Conservation (phyloP, 2,329 filamentous ascomycete species). For the Metarhizium humberi region DNA sequence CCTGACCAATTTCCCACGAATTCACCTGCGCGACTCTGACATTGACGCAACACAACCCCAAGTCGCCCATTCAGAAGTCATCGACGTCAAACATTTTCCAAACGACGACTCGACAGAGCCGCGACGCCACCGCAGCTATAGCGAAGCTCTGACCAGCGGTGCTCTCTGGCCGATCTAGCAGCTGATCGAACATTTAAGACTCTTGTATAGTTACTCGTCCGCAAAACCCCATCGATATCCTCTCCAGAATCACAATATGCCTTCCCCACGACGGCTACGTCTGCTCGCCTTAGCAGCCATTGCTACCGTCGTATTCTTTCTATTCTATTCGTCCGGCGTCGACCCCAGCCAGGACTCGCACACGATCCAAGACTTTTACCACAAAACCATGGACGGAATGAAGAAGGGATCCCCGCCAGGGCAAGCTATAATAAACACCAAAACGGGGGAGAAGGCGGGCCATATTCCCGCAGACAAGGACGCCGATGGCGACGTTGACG, state of each 20-base stretch:
- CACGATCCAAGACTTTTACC: conserved; percentile 47
- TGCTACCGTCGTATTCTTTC: conserved; percentile 53
- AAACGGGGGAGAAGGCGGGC: conserved; percentile 27
- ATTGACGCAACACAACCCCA: too few species aligned
- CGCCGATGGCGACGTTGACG: conserved; percentile 45
- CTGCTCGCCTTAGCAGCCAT: conserved; percentile 56
- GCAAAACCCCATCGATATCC: background rate
- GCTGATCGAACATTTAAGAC: too few species aligned
- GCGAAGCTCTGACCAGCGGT: too few species aligned
- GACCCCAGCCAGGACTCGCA: conserved; percentile 36
- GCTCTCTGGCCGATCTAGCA: background rate
- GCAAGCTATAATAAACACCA: conserved; percentile 31
- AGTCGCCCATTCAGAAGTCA: background rate
- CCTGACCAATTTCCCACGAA: background rate
- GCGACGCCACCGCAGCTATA: background rate
- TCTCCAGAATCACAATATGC: conserved; percentile 37
- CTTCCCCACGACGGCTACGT: conserved; percentile 60
- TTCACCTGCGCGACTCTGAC: too few species aligned
- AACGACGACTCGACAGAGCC: background rate
- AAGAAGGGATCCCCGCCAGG: conserved; percentile 24
- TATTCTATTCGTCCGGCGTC: conserved; percentile 63
- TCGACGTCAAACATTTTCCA: background rate
- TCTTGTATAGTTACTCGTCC: background rate
- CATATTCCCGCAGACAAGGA: conserved; percentile 38
- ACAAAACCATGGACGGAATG: conserved; percentile 48